Evolutionary conservation across 164 flowering plant genomes (phyloP), one percentile per base, ranked within the genome.

Genomic region (Akebia trifoliata): DNA sequence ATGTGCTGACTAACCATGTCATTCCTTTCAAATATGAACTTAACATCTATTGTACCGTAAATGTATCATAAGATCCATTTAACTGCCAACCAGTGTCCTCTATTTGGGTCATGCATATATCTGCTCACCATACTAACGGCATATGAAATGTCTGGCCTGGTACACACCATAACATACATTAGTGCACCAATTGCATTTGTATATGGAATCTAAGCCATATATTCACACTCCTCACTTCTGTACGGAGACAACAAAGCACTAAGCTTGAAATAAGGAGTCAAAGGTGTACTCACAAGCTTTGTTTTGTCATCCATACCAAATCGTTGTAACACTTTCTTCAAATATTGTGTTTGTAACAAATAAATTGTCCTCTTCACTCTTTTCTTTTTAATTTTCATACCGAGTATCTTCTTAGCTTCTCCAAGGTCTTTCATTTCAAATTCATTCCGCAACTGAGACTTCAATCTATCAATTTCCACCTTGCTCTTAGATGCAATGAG

Each of bases 351-450:
- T 0, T 29, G 52, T 14, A 17, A 26, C 2, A 49, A 29, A 49
- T 17, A 26, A 0, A 49, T 6, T 14, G 50, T 49, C 18, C 52
- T 4, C 14, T 26, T 26, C 21, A 24, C 29, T 15, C 18, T 49
- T 5, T 29, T 7, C 3, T 20, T 49, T 25, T 44, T 15, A 25
- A 49, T 26, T 14, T 49, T 26, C 52, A 49, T 28, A 10, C 52
- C 35, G 11, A 49, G 15, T 14, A 49, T 28, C 4, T 29, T 28
- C 52, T 11, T 28, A 9, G 52, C 51, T 47, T 47, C n/a, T 6
- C 31, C 51, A 24, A 47, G 46, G 17, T n/a, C 46, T n/a, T 42
- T 42, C 47, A 44, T 28, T 14, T 28, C 52, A 26, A 49, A 49
- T 28, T 44, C 22, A n/a, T 0, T 44, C 4, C 2, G 4, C 2